Base-by-base conservation (phyloP, 1,284 basidiomycete species). In the Phlebopus sp. region DNA sequence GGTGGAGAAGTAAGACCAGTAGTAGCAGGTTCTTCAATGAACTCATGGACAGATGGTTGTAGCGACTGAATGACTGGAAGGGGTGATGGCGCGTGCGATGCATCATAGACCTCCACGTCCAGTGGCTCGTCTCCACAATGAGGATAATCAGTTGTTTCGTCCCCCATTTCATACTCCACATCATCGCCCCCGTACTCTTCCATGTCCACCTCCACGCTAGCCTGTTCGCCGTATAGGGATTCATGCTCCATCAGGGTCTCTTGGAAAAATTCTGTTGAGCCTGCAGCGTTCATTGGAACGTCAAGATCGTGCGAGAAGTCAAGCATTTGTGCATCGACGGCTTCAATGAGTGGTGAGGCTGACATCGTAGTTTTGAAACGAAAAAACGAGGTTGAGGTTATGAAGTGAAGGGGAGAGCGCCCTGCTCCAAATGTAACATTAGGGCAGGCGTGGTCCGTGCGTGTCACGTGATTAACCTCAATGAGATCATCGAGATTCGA, bases 91-190 rank as follows among this genome's bases (percentile, higher is more conserved):
- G 52, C 60, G 38, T 66, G 67, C 21, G 77, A 73, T 34, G 69
- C 75, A 58, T 85, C 84, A 55, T 75, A 72, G 32, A 86, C 75
- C 57, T 88, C 83, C 38, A 86, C 71, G 61, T 89, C 81, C 40
- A 74, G 59, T 38, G 71, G 52, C 47, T 79, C 75, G 49, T 59
- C 60, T 30, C 55, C 57, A 48, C 54, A 48, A 55, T 56, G 52
- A 56, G 59, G 52, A 64, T 62, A 57, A 44, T 67, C 68, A 17
- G 45, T 49, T 9, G 62, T 68, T 56, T 68, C 65, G 41, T 64
- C 84, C 15, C 72, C 74, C 86, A 89, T 89, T 55, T 88, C 86
- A 61, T 84, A 88, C 64, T 89, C 86, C 37, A 70, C 68, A 50
- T 76, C 74, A 25, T 73, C 71, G 59, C 75, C 76, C 21, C 76